phyloP scores from a whole-genome alignment of 768 basidiomycete genomes.

The Amyloporia xantha region DNA sequence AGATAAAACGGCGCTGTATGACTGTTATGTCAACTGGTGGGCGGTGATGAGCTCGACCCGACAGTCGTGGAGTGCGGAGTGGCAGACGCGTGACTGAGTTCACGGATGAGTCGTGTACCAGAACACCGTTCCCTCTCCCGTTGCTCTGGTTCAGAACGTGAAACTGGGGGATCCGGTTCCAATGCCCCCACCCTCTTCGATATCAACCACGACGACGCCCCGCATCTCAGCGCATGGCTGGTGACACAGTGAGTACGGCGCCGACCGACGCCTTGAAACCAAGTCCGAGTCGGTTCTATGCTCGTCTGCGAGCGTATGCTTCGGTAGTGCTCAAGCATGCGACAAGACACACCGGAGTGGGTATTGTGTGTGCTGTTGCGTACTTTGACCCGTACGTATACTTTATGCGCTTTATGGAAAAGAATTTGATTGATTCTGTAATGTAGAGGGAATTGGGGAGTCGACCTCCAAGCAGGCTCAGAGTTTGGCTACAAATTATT shows the following conservation, averaged over 20 bases:
- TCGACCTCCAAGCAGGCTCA: slow-evolving; percentile 84
- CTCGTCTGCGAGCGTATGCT: slow-evolving; percentile 2
- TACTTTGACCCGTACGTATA: slow-evolving; percentile 77
- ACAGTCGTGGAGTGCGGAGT: background rate
- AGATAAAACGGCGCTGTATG: too few relatives aligned
- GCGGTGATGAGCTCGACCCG: too few relatives aligned
- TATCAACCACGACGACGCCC: background rate
- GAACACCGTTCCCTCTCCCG: slow-evolving; percentile 2
- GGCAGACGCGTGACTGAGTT: background rate
- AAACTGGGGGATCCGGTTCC: background rate
- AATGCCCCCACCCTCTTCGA: background rate
- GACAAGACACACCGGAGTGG: slow-evolving; percentile 68
- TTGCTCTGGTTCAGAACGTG: slow-evolving; percentile 3
- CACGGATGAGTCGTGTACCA: background rate
- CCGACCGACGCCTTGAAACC: too few relatives aligned
- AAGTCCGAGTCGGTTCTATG: too few relatives aligned
- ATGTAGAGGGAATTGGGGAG: slow-evolving; percentile 87
- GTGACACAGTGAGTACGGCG: too few relatives aligned
- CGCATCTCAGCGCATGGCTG: background rate
- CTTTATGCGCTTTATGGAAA: too few relatives aligned
- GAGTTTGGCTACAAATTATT: slow-evolving; percentile 80
- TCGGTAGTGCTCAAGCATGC: slow-evolving; percentile 34
- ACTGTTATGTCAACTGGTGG: too few relatives aligned
- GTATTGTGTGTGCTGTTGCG: slow-evolving; percentile 82
- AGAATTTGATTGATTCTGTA: background rate